These are phyloP conservation scores for Dactylella cylindrospora DNA, from an alignment of 2,329 filamentous ascomycete genomes.

Conservation along the genomic window DNA sequence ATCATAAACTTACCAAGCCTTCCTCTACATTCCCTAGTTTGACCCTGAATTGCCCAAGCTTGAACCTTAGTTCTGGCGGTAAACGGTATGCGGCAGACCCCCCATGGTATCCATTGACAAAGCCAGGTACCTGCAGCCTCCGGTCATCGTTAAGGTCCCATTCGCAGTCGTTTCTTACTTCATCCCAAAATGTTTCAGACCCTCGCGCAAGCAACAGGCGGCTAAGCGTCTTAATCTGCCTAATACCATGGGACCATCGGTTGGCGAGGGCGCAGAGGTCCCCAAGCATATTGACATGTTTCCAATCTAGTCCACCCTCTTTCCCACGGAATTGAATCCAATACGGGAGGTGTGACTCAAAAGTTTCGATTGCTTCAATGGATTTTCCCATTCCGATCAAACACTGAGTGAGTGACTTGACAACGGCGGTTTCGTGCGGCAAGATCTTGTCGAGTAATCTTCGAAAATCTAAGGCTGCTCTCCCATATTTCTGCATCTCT, in stretches of 20 bases:
- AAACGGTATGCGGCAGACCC: constrained; percentile 63
- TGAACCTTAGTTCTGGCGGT: constrained; percentile 78
- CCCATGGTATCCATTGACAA: constrained; percentile 51
- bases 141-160: constrained; percentile 75
- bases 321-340: constrained; percentile 52
- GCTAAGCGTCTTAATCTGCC: constrained; percentile 69
- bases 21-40: constrained; percentile 69
- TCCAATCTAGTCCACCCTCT: constrained; percentile 64
- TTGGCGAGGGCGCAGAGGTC: constrained; percentile 72
- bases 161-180: constrained; percentile 75
- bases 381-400: constrained; percentile 51
- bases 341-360: constrained; percentile 50
- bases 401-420: constrained; percentile 51
- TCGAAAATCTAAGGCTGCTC: constrained; percentile 59
- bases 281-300: constrained; percentile 79
- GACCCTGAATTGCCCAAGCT: constrained; percentile 80
- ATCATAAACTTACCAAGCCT: constrained; percentile 64
- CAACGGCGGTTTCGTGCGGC: constrained; percentile 56
- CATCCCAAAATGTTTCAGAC: constrained; percentile 76
- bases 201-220: constrained; percentile 80
- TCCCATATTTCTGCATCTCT: constrained; percentile 58
- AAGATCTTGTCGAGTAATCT: constrained; percentile 60
- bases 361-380: constrained; percentile 50
- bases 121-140: constrained; percentile 64
- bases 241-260: constrained; percentile 66